Percentiles rank a stretch among this genome's conserved stretches.
These are phyloP conservation scores for Fusarium chlamydosporum DNA, from an alignment of 2,329 filamentous ascomycete species.

Conservation along the genomic window DNA sequence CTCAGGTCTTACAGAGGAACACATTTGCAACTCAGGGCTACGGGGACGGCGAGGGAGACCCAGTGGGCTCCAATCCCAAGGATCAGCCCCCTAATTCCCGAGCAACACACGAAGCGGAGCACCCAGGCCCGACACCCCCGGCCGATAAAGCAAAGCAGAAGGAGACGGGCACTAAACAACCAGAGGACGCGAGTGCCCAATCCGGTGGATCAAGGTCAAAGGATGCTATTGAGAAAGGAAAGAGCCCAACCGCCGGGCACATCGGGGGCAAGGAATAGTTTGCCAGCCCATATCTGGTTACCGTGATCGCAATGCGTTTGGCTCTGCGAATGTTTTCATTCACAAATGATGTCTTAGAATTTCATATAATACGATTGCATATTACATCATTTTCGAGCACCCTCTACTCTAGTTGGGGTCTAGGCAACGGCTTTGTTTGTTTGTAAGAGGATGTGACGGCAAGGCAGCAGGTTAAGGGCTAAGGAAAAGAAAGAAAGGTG, in stretches of 20 bases:
- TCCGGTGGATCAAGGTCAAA: slow-evolving; percentile 11
- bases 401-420: too few species aligned
- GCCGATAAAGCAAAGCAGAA: slow-evolving; percentile 1
- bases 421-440: too few species aligned
- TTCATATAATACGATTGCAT: neutral
- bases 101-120: slow-evolving; percentile 10
- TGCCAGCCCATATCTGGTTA: neutral
- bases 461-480: too few species aligned
- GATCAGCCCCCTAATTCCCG: neutral
- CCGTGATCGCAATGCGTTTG: neutral
- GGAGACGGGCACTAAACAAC: neutral
- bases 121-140: slow-evolving; percentile 1
- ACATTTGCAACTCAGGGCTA: slow-evolving; percentile 3
- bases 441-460: too few species aligned
- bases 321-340: neutral
- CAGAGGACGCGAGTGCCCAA: slow-evolving; percentile 15
- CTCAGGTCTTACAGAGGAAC: neutral
- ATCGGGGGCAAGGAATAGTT: slow-evolving; percentile 13
- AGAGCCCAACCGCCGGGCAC: slow-evolving; percentile 6
- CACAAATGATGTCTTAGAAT: neutral
- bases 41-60: slow-evolving; percentile 2
- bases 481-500: too few species aligned
- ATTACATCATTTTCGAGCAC: neutral
- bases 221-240: slow-evolving; percentile 16
- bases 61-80: slow-evolving; percentile 4